phyloP scores from a whole-genome alignment of 768 basidiomycete species.

The Boletus speciosus region DNA sequence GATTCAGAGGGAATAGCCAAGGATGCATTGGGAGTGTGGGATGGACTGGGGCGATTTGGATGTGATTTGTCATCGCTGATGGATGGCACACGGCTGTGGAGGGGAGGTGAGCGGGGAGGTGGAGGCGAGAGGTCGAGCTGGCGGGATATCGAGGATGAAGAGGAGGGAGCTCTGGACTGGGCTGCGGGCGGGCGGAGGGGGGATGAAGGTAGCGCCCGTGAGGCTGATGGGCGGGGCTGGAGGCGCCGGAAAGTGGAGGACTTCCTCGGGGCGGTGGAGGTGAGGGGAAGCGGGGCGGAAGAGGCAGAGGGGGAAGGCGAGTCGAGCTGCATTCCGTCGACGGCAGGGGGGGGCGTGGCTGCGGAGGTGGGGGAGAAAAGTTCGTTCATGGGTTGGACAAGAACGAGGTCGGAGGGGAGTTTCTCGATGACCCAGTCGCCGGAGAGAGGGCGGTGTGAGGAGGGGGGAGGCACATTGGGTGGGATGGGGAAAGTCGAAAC shows the following conservation, averaged over 20 bases:
- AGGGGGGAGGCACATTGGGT: slow-evolving; percentile 24
- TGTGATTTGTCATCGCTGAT: slow-evolving; percentile 14
- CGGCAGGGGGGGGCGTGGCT: not conserved
- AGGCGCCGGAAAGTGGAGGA: slow-evolving; percentile 54
- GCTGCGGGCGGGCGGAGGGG: slow-evolving; percentile 32
- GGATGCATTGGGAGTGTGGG: slow-evolving; percentile 10
- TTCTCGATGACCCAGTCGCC: slow-evolving; percentile 26
- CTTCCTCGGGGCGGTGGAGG: slow-evolving; percentile 22
- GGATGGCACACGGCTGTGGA: slow-evolving; percentile 33
- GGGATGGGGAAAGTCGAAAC: slow-evolving; percentile 27
- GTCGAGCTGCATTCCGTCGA: slow-evolving; percentile 10
- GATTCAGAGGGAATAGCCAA: not conserved
- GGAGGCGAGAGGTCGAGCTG: slow-evolving; percentile 24
- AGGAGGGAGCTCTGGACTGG: slow-evolving; percentile 16
- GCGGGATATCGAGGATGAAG: slow-evolving; percentile 18
- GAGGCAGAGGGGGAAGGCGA: slow-evolving; percentile 9
- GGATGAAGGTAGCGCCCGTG: slow-evolving; percentile 30
- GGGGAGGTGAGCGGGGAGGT: slow-evolving; percentile 26
- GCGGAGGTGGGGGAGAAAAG: not conserved
- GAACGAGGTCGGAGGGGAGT: not conserved
- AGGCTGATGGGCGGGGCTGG: slow-evolving; percentile 32
- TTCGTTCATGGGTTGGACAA: too few species aligned
- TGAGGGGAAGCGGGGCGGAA: not conserved
- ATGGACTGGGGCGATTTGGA: slow-evolving; percentile 4
- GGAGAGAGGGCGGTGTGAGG: slow-evolving; percentile 3